These are phyloP conservation scores for Debaryomycetaceae sp. DNA, from an alignment of 1,139 yeast genomes.

Conservation along the genomic window DNA sequence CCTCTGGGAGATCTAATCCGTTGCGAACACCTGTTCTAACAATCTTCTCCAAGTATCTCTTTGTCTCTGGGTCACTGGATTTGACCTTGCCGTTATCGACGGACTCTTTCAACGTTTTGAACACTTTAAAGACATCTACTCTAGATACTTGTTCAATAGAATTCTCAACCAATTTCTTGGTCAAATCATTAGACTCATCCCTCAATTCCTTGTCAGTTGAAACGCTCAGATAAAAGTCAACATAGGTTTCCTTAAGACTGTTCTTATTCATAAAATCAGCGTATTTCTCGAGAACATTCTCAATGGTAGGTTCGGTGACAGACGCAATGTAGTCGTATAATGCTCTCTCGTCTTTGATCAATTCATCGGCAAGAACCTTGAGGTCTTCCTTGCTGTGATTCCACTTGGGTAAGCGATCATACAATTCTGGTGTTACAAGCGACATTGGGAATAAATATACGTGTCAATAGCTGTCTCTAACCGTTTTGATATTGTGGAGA, in stretches of 20 bases:
- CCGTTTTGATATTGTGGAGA: no score
- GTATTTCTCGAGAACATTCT: conserved; percentile 50
- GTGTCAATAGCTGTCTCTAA: no score
- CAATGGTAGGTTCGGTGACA: conserved; percentile 50
- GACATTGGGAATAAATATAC: background rate
- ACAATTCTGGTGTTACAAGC: background rate
- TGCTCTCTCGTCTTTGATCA: conserved; percentile 41
- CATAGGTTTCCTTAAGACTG: conserved; percentile 41
- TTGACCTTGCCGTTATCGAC: conserved; percentile 18
- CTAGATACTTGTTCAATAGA: conserved; percentile 64
- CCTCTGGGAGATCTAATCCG: conserved; percentile 62
- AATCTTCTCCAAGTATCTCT: conserved; percentile 53
- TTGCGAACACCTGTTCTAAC: conserved; percentile 57
- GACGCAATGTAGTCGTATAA: conserved; percentile 56
- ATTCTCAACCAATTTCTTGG: conserved; percentile 51
- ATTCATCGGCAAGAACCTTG: conserved; percentile 34
- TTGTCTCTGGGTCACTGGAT: conserved; percentile 50
- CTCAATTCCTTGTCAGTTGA: conserved; percentile 59
- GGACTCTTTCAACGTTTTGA: conserved; percentile 48
- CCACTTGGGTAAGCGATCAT: conserved; percentile 49
- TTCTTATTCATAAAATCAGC: conserved; percentile 49
- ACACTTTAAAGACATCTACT: conserved; percentile 60
- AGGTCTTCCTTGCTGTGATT: conserved; percentile 53
- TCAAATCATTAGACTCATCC: conserved; percentile 67
- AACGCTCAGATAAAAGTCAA: conserved; percentile 68